Evolutionary conservation across 2,329 filamentous ascomycete genomes (phyloP).

Genomic region (Cercospora zeae-maydis): DNA sequence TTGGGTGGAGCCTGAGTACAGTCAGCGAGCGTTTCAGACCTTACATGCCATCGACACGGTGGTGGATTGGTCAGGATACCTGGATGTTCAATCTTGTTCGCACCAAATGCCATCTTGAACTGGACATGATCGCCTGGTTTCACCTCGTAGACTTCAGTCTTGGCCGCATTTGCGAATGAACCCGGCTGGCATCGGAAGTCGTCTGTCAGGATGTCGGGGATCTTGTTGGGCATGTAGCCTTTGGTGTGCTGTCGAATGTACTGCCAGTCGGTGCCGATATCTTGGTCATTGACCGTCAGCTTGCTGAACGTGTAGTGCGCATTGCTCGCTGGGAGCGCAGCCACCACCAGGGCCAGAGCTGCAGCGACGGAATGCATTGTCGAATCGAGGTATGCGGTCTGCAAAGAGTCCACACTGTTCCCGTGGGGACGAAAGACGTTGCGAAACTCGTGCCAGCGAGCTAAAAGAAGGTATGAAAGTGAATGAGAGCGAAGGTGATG

Average conservation of each 20-base stretch:
- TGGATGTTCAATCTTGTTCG: conserved; percentile 21
- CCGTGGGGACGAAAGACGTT: not conserved
- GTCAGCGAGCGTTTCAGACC: not conserved
- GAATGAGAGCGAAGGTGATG: not conserved
- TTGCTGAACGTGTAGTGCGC: conserved; percentile 25
- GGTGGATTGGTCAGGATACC: not conserved
- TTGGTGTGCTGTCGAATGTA: conserved; percentile 24
- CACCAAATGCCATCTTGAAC: conserved; percentile 17
- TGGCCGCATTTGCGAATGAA: conserved; percentile 15
- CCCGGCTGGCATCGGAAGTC: not conserved
- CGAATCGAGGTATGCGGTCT: not conserved
- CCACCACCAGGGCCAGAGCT: not conserved
- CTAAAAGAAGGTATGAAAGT: not conserved
- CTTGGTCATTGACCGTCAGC: conserved; percentile 17
- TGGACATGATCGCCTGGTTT: conserved; percentile 20
- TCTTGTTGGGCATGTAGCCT: conserved; percentile 19
- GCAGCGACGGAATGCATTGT: not conserved
- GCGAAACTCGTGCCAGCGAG: not conserved
- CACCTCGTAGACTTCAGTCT: conserved; percentile 18
- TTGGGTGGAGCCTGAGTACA: conserved; percentile 9
- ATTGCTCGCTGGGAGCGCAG: not conserved
- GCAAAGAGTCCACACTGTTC: too few species aligned
- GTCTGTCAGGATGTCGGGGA: conserved; percentile 16
- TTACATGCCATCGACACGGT: not conserved
- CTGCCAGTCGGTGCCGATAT: conserved; percentile 17